Evolutionary conservation across 345 rosid species (phyloP).

Genomic region (Gossypium turneri): DNA sequence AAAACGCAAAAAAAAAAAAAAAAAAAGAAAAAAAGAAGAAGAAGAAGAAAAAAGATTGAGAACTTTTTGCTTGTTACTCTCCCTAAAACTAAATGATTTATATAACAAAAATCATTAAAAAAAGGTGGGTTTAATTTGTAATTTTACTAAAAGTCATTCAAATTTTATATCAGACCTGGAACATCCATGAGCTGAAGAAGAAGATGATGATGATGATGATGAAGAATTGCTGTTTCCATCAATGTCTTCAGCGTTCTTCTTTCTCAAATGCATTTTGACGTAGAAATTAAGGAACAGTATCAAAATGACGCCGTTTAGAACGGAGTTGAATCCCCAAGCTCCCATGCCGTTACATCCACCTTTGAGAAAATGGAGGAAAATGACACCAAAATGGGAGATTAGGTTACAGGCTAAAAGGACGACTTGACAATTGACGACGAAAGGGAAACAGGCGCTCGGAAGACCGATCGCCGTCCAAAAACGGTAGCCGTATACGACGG

Average conservation of each 20-base stretch:
- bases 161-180: neutral
- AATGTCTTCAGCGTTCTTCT: neutral
- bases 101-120: neutral
- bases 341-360: conserved; percentile 96
- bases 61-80: neutral
- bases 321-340: conserved; percentile 80
- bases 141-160: neutral
- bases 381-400: conserved; percentile 73
- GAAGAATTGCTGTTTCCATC: conserved; percentile 14
- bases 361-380: conserved; percentile 60
- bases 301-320: conserved; percentile 60
- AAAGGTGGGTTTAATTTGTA: neutral
- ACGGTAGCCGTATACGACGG: conserved; percentile 81
- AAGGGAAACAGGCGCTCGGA: conserved; percentile 64
- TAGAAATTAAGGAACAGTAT: conserved; percentile 61
- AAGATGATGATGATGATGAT: neutral
- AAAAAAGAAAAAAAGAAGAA: no score
- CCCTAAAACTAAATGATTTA: neutral
- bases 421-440: conserved; percentile 64
- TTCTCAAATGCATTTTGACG: conserved; percentile 35
- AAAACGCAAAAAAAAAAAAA: neutral
- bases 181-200: neutral
- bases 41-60: neutral
- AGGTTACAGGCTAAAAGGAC: conserved; percentile 56
- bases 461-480: conserved; percentile 89